These are phyloP conservation scores for Phytophthora multivora DNA, from an alignment of 352 stramenopile genomes.

Conservation along the genomic window DNA sequence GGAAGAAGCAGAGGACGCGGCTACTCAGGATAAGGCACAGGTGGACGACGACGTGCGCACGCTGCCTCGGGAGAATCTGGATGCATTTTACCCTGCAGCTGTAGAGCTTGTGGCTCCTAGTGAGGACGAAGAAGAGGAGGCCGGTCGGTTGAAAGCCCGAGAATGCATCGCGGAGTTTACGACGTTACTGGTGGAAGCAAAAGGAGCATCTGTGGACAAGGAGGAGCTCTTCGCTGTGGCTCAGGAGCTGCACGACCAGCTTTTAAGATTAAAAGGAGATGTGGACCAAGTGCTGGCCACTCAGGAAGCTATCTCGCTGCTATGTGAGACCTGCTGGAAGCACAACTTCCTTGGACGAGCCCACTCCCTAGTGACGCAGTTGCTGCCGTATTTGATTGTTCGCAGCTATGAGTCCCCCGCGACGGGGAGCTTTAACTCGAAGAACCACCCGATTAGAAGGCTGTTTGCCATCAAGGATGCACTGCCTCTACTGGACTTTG, in stretches of 20 bases:
- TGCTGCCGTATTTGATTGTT: conserved; percentile 86
- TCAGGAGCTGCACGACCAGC: conserved; percentile 69
- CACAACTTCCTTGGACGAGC: conserved; percentile 60
- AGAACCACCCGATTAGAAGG: conserved; percentile 74
- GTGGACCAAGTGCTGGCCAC: conserved; percentile 38
- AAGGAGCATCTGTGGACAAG: conserved; percentile 56
- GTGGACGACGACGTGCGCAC: conserved; percentile 66
- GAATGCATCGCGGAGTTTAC: conserved; percentile 61
- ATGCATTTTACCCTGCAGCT: conserved; percentile 58
- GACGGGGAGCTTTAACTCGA: conserved; percentile 59
- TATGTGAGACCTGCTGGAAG: conserved; percentile 82
- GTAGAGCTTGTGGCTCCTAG: conserved; percentile 35
- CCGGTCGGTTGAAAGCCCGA: conserved; percentile 38
- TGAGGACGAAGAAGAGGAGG: conserved; percentile 33
- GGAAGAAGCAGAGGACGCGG: neutral
- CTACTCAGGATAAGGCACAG: conserved; percentile 7
- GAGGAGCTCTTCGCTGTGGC: conserved; percentile 62
- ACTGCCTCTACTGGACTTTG: conserved; percentile 80
- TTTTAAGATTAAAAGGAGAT: conserved; percentile 60
- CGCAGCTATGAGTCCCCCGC: conserved; percentile 70
- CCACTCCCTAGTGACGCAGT: conserved; percentile 79
- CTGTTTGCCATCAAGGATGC: conserved; percentile 81
- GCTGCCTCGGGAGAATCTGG: conserved; percentile 47
- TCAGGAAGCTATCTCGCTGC: conserved; percentile 73
- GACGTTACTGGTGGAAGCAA: conserved; percentile 60